phyloP scores from a whole-genome alignment of 1,284 basidiomycete species.

The Ceraceosorus guamensis region DNA sequence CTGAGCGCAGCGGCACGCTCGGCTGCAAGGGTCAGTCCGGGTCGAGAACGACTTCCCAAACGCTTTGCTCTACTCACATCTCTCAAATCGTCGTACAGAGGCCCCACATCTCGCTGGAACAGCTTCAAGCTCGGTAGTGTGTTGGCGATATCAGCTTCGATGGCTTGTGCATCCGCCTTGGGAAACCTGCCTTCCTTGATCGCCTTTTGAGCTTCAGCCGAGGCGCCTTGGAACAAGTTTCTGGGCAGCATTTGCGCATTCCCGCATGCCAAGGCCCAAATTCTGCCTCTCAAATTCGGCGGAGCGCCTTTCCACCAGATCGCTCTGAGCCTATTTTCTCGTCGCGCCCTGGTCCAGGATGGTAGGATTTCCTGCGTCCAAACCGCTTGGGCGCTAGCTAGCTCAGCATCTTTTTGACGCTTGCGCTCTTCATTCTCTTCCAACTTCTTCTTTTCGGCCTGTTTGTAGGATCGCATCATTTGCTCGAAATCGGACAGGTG shows the following conservation, averaged over 20 bases:
- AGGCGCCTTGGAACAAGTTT: conserved; percentile 53
- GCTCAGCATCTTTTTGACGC: conserved; percentile 16
- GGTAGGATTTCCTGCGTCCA: conserved; percentile 77
- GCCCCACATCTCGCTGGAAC: conserved; percentile 69
- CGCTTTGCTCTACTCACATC: conserved; percentile 51
- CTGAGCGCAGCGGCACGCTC: neutral
- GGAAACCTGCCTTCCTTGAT: conserved; percentile 62
- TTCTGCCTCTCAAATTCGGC: conserved; percentile 68
- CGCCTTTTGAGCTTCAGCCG: conserved; percentile 67
- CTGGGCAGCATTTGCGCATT: conserved; percentile 70
- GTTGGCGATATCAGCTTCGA: conserved; percentile 70
- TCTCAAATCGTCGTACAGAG: conserved; percentile 75
- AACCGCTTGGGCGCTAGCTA: conserved; percentile 62
- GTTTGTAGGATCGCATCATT: conserved; percentile 66
- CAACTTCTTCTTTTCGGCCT: conserved; percentile 21
- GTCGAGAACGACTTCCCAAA: neutral
- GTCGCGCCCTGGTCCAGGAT: conserved; percentile 70
- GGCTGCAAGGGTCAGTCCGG: neutral
- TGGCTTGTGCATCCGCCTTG: conserved; percentile 59
- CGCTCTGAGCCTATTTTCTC: conserved; percentile 60
- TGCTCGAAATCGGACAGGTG: conserved; percentile 80
- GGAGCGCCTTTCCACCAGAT: conserved; percentile 93
- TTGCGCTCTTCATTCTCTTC: conserved; percentile 24
- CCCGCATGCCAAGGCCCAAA: conserved; percentile 84
- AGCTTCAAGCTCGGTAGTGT: conserved; percentile 84